Evolutionary conservation across 306 rosid species (phyloP).

Genomic region (Pueraria montana): DNA sequence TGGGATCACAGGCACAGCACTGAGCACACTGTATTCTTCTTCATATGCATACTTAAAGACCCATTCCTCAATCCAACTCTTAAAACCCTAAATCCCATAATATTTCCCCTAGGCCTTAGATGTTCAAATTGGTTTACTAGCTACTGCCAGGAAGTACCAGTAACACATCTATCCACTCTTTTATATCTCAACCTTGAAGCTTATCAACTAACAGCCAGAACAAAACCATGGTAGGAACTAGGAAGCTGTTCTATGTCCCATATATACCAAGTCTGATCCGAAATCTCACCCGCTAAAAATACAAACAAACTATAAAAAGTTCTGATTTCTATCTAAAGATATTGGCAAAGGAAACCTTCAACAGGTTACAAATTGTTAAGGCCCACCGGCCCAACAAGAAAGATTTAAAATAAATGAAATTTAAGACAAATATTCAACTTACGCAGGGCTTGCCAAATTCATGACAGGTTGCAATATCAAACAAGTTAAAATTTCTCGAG

Average conservation of each 20-base stretch:
- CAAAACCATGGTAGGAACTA: not conserved
- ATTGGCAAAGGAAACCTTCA: slow-evolving; percentile 29
- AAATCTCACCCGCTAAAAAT: not conserved
- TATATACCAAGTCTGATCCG: slow-evolving; percentile 13
- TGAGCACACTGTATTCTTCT: not conserved
- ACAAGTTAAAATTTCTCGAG: slow-evolving; percentile 91
- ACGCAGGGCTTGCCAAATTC: slow-evolving; percentile 93
- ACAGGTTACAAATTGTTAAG: slow-evolving; percentile 5
- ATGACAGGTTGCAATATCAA: slow-evolving; percentile 90
- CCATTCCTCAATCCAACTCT: not conserved
- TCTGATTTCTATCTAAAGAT: not conserved
- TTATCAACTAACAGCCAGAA: slow-evolving; percentile 1
- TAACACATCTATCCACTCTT: slow-evolving; percentile 6
- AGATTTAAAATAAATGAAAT: slow-evolving; percentile 35
- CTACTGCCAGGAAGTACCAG: not conserved
- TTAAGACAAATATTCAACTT: slow-evolving; percentile 54
- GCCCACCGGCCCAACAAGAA: slow-evolving; percentile 16
- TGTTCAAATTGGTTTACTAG: slow-evolving; percentile 15
- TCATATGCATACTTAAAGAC: not conserved
- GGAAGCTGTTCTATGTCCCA: not conserved
- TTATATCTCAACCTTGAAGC: slow-evolving; percentile 13
- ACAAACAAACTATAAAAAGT: not conserved
- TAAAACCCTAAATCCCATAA: not conserved
- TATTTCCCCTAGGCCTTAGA: slow-evolving; percentile 9
- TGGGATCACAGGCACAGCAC: not conserved